Base-by-base conservation (phyloP, 2,329 filamentous ascomycete genomes). In the Fusarium longipes region DNA sequence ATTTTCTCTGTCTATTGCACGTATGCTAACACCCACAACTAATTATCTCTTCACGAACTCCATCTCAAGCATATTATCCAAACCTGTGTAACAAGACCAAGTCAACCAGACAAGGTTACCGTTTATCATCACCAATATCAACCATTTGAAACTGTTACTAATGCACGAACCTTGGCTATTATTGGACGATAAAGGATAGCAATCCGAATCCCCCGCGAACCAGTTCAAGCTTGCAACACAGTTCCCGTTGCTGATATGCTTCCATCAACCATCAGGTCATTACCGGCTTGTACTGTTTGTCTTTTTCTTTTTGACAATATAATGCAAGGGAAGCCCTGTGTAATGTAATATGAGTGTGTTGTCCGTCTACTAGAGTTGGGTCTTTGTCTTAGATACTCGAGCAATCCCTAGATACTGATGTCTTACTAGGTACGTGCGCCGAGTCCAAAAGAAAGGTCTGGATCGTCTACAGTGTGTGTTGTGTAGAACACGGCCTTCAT, bases 381-480 rank as follows among this genome's bases (percentile, higher is more conserved):
- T 20, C 11, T 43, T n/a, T 43, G 40, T 43, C 25, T 43, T 18
- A 12, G 40, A 43, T 29, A 18, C 11, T 43, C 17, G 6, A 43
- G 39, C 10, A 14, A 43, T 43, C 24, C 8, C 6, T 25, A 17
- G 20, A 18, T 48, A 48, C 8, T 9, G 6, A n/a, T 49, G 45
- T 49, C 32, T 49, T 27, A 32, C 43, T 12, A 39, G n/a, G 12
- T 22, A 36, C 17, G 20, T 30, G 48, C 22, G 24, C 33, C 36
- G n/a, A 48, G 40, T 54, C 56, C 29, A 44, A 35, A 43, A 30
- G 33, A 29, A 48, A 27, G 36, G 15, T 25, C 48, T 66, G 49
- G 64, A 57, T 63, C 57, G 22, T 17, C 14, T 17, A 68, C 65
- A 68, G 65, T 68, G 18, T 45, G 25, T 18, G 17, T 17, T 15